These are phyloP conservation scores for Arthrobotrys iridis DNA, from an alignment of 2,329 filamentous ascomycete species.

Conservation along the genomic window DNA sequence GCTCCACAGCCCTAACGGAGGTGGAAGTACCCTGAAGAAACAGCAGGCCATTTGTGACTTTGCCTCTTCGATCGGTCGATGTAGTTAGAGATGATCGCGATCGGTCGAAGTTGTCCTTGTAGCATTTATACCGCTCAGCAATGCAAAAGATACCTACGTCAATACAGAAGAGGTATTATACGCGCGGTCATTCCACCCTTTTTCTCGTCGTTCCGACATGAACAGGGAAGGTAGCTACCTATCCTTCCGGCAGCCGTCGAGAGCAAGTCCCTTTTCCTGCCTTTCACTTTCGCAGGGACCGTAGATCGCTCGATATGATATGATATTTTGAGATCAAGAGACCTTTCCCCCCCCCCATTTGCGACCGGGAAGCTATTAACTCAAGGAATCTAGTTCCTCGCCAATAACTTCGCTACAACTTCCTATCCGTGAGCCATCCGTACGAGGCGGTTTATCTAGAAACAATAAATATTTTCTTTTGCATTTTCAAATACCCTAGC, in stretches of 20 bases:
- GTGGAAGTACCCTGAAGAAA: constrained; percentile 8
- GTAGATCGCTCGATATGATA: constrained; percentile 39
- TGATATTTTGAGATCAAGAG: constrained; percentile 43
- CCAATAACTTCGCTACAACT: neutral
- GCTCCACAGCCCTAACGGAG: constrained; percentile 30
- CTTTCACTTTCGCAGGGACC: neutral
- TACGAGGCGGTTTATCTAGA: neutral
- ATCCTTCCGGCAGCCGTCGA: neutral
- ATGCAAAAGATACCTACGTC: constrained; percentile 5
- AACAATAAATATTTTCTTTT: too few species aligned
- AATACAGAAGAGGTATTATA: constrained; percentile 11
- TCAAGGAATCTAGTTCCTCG: neutral
- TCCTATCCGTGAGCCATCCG: neutral
- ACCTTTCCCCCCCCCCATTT: too few species aligned
- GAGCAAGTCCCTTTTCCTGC: constrained; percentile 4
- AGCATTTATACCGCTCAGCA: neutral
- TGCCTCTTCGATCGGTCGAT: constrained; percentile 49
- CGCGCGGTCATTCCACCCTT: constrained; percentile 45
- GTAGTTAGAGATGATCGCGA: constrained; percentile 25
- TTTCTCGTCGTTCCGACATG: neutral
- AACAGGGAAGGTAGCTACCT: constrained; percentile 51
- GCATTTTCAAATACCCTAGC: too few species aligned
- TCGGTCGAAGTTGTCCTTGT: constrained; percentile 24
- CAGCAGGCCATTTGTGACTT: constrained; percentile 15
- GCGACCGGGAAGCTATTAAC: neutral